Evolutionary conservation across 2,329 filamentous ascomycete genomes (phyloP).

Genomic region (Sarocladium oryzae): DNA sequence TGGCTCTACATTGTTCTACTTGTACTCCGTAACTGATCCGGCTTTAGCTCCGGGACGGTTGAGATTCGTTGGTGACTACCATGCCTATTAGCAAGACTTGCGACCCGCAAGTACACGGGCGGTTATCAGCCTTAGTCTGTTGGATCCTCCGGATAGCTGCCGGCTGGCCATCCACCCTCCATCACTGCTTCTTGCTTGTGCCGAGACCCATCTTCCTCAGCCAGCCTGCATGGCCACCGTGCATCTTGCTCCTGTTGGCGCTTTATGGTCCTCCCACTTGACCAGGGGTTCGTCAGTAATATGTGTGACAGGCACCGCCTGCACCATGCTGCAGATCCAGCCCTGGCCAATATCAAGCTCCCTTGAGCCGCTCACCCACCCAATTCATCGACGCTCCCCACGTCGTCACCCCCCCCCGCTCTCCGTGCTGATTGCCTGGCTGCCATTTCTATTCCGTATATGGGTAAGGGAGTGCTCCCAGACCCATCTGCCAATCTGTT

Average conservation of each 20-base stretch:
- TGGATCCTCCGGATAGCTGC: slow-evolving; percentile 6
- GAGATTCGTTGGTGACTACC: neutral
- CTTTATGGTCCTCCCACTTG: neutral
- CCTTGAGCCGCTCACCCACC: slow-evolving; percentile 6
- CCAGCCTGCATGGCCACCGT: slow-evolving; percentile 3
- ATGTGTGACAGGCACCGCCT: slow-evolving; percentile 7
- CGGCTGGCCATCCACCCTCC: neutral
- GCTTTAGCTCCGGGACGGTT: no score
- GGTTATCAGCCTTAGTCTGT: neutral
- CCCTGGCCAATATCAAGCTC: slow-evolving; percentile 6
- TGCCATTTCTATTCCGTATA: neutral
- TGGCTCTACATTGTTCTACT: no score
- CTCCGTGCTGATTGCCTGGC: slow-evolving; percentile 2
- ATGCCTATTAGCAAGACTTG: neutral
- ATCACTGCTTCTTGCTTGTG: neutral
- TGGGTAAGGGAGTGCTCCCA: neutral
- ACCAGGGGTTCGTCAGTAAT: slow-evolving; percentile 3
- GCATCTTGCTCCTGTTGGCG: neutral
- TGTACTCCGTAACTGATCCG: no score
- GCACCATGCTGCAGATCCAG: slow-evolving; percentile 9
- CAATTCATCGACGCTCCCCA: neutral
- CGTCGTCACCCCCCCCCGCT: neutral
- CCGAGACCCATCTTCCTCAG: neutral
- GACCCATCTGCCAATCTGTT: neutral
- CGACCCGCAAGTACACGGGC: neutral